Base-by-base conservation (phyloP, 345 rosid species). In the Populus tremula region DNA sequence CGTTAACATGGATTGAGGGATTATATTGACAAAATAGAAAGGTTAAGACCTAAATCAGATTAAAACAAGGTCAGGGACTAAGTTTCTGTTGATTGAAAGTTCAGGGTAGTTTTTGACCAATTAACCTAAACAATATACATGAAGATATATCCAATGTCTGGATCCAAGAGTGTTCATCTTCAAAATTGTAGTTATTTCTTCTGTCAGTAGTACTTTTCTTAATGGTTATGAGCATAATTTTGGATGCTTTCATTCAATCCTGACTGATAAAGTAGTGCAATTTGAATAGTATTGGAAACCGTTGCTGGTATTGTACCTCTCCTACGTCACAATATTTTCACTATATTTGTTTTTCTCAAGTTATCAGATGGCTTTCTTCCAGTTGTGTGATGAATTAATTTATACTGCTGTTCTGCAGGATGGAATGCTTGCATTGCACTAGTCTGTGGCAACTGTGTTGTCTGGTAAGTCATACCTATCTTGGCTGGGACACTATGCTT, bases 371-470 rank as follows among this genome's bases (percentile, higher is more conserved):
- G 14, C 12, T 41, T 62, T 53, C 39, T 75, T 75, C 71, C 50
- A 11, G 36, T 33, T 53, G 27, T 81, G 68, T 23, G 35, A 2
- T 61, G 70, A 65, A 69, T 78, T 75, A 72, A 66, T 67, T 3
- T 8, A 8, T 27, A 54, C 43, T 68, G 27, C 76, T 73, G 9
- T 84, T 9, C 67, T 79, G 76, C 84, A 96, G 98, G 99, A 77
- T 93, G 98, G 98, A 96, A 93, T 84, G 99, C 99, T 77, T 96
- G 98, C 88, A 86, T 92, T 78, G 99, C 99, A 0, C 90, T 96
- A 50, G 99, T 96, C 77, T 93, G 96, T 2, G 99, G 99, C 84
- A 96, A 93, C 77, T 93, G 98, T 69, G 97, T 96, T 69, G 97
- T 93, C 69, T 96, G 99, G 99, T 96, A 86, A 86, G 91, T 79